These are phyloP conservation scores for Gossypium laxum DNA, from an alignment of 441 rosid genomes.

Conservation along the genomic window DNA sequence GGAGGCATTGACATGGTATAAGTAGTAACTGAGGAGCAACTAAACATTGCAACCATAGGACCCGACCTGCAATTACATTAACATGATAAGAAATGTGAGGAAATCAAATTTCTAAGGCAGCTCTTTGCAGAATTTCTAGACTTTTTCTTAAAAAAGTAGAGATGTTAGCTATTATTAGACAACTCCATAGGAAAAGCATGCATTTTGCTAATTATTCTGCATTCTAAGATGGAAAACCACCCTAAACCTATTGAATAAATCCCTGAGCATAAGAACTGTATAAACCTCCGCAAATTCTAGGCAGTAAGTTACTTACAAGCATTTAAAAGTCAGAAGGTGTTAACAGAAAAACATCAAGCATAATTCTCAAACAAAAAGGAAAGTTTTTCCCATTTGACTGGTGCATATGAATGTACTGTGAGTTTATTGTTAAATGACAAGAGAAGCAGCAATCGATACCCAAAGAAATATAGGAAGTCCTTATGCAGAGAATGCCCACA, in stretches of 20 bases:
- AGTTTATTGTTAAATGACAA: background rate
- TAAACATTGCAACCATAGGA: constrained; percentile 78
- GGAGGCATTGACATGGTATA: constrained; percentile 73
- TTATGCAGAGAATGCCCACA: constrained; percentile 74
- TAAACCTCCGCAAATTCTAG: background rate
- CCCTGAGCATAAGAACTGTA: background rate
- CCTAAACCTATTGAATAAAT: background rate
- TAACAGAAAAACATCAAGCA: background rate
- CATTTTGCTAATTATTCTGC: background rate
- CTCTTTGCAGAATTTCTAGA: background rate
- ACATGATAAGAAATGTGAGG: background rate
- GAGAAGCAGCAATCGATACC: constrained; percentile 41
- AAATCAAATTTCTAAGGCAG: background rate
- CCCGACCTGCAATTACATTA: constrained; percentile 52
- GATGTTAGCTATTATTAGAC: background rate
- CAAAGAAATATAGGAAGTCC: constrained; percentile 84
- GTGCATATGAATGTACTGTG: background rate
- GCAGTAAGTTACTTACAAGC: background rate
- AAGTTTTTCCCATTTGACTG: background rate
- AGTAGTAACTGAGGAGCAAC: constrained; percentile 63
- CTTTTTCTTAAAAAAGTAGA: no score
- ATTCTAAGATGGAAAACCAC: background rate
- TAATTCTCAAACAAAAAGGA: background rate
- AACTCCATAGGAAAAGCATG: background rate
- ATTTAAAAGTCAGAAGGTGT: background rate